Evolutionary conservation across 2,329 filamentous ascomycete species (phyloP), one percentile per base, ranked within the genome.

Genomic region (Pezicula carpinea): DNA sequence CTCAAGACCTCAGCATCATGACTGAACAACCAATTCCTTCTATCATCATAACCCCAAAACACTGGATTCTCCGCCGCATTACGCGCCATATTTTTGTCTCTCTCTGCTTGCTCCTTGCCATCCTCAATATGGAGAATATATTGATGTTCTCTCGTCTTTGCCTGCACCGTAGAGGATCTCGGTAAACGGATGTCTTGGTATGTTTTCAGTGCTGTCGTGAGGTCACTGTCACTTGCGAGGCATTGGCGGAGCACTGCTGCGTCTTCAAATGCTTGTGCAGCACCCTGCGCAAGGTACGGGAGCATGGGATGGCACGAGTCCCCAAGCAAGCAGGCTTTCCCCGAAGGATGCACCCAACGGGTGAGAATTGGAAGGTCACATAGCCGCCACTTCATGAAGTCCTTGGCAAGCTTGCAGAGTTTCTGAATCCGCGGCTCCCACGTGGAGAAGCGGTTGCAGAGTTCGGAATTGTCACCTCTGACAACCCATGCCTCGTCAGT

Each of bases 221-320:
- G 47, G 23, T 69, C 1, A 72, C 54, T 2, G 65, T 65, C 4
- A 64, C 65, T 23, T 7, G 36, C 29, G n/a, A 57, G 14, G 35
- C 53, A 48, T 4, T 43, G 34, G 0, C 74, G 77, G 0, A 82
- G 59, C 1, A 79, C 78, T 0, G 74, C 77, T 0, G 74, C 79
- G 53, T 83, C 80, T 61, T 83, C 80, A 46, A 83, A 79, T 0
- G 80, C 80, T 58, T 83, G 79, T 1, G 13, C 61, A 0, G 77
- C 77, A 57, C 60, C 71, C 10, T 66, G 69, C 1, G 76, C 76
- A 0, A 80, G 66, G 54, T 83, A 84, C 0, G 80, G 81, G 0
- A 84, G 66, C 0, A 78, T 83, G 0, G 80, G 78, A 51, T 84
- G 79, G 2, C 78, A 77, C 1, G 79, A 75, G 53, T 84, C 80